phyloP scores from a whole-genome alignment of 257 asterid genomes.

The Primulina tabacum region DNA sequence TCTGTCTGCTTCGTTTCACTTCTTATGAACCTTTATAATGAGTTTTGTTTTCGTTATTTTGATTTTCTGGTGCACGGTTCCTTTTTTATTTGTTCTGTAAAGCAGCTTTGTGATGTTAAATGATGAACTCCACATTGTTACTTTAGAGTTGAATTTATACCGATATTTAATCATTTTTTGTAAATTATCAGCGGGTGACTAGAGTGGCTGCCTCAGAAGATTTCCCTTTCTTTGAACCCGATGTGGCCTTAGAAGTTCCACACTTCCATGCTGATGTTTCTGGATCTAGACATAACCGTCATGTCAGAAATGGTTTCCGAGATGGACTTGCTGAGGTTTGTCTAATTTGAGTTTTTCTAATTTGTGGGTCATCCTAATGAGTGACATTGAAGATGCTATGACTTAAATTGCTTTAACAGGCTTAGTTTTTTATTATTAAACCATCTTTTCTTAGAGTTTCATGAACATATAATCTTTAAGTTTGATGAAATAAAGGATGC shows the following conservation, averaged over 20 bases:
- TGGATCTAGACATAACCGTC: constrained; percentile 42
- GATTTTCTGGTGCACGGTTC: background rate
- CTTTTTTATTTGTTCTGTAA: background rate
- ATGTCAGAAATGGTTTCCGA: constrained; percentile 40
- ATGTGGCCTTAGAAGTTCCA: constrained; percentile 28
- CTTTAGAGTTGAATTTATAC: constrained; percentile 5
- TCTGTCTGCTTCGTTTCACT: background rate
- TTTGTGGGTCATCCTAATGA: background rate
- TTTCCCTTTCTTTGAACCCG: constrained; percentile 41
- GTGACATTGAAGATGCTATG: background rate
- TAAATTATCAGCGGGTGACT: constrained; percentile 41
- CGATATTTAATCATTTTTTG: constrained; percentile 14
- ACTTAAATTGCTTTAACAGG: background rate
- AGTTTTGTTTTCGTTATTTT: background rate
- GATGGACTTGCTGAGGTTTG: constrained; percentile 59
- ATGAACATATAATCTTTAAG: background rate
- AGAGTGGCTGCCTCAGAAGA: constrained; percentile 50
- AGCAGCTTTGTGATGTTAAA: background rate
- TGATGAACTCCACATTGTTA: constrained; percentile 10
- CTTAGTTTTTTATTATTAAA: background rate
- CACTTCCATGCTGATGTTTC: constrained; percentile 33
- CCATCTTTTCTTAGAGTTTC: background rate
- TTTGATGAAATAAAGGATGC: constrained; percentile 1
- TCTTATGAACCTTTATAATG: no score
- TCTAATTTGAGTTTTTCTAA: constrained; percentile 4